Percentiles rank a stretch among this genome's conserved stretches.
phyloP scores from a whole-genome alignment of 768 basidiomycete species.

The Leucosporidium creatinivorum region DNA sequence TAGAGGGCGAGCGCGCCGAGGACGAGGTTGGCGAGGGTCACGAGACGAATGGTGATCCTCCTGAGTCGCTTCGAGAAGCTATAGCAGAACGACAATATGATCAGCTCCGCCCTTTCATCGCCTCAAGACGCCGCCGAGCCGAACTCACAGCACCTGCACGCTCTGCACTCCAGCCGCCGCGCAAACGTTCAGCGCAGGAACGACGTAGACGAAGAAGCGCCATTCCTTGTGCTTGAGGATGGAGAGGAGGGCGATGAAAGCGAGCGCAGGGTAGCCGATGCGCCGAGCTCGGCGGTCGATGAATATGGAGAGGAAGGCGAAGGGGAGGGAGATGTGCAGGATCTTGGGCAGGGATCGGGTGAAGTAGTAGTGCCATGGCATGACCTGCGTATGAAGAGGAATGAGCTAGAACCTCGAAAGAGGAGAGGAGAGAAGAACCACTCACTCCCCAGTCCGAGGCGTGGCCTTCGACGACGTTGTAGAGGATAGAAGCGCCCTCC shows the following conservation, averaged over 20 bases:
- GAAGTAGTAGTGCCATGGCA: slow-evolving; percentile 63
- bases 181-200: slow-evolving; percentile 72
- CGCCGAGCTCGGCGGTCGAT: slow-evolving; percentile 50
- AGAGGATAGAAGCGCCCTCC: slow-evolving; percentile 67
- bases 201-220: slow-evolving; percentile 84
- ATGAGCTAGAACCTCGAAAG: neutral
- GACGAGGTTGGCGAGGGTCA: slow-evolving; percentile 52
- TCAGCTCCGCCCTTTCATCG: neutral
- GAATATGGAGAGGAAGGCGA: slow-evolving; percentile 53
- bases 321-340: slow-evolving; percentile 57
- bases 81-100: neutral
- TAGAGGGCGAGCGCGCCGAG: slow-evolving; percentile 52
- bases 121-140: slow-evolving; percentile 2
- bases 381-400: slow-evolving; percentile 52
- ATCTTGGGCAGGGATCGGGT: slow-evolving; percentile 66
- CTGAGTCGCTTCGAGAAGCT: slow-evolving; percentile 12
- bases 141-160: slow-evolving; percentile 58
- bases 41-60: slow-evolving; percentile 41
- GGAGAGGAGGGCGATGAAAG: slow-evolving; percentile 61
- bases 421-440: slow-evolving; percentile 16
- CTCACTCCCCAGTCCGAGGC: slow-evolving; percentile 86
- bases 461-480: slow-evolving; percentile 81
- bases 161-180: slow-evolving; percentile 54
- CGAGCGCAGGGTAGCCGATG: slow-evolving; percentile 51
- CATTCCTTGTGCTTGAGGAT: slow-evolving; percentile 89